Evolutionary conservation across 2,329 filamentous ascomycete genomes (phyloP).

Genomic region (Orbilia brochopaga): DNA sequence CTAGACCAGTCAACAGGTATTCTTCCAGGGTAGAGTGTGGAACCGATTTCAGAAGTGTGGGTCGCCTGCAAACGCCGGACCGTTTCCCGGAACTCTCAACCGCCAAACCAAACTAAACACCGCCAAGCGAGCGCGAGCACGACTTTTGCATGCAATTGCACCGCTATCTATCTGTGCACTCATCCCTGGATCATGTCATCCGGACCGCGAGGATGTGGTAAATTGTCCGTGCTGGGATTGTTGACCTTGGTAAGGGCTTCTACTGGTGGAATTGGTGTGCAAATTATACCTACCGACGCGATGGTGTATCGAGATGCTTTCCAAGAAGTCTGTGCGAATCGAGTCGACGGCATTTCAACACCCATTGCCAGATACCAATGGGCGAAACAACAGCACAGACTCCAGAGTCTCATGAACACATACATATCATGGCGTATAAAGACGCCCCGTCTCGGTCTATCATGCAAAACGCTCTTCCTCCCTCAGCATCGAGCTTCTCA

Average conservation of each 20-base stretch:
- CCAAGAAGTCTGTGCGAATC: background rate
- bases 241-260: slow-evolving; percentile 21
- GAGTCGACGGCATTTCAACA: slow-evolving; percentile 6
- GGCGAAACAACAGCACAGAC: too few species aligned
- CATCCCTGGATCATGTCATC: slow-evolving; percentile 2
- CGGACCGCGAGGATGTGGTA: slow-evolving; percentile 23
- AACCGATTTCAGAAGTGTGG: slow-evolving; percentile 27
- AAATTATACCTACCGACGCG: slow-evolving; percentile 2
- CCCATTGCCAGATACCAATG: too few species aligned
- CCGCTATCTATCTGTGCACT: background rate
- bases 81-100: slow-evolving; percentile 31
- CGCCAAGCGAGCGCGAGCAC: slow-evolving; percentile 39
- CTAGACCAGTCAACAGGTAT: too few species aligned
- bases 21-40: background rate
- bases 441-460: too few species aligned
- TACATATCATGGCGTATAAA: too few species aligned
- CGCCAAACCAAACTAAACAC: slow-evolving; percentile 23
- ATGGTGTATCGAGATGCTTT: background rate
- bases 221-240: slow-evolving; percentile 43
- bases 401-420: too few species aligned
- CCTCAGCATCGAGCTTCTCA: background rate
- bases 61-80: slow-evolving; percentile 39
- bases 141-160: slow-evolving; percentile 10
- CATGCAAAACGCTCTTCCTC: too few species aligned
- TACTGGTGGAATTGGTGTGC: slow-evolving; percentile 34